Base-by-base conservation (phyloP, 1,284 basidiomycete genomes). In the Cryptococcus floricola region DNA sequence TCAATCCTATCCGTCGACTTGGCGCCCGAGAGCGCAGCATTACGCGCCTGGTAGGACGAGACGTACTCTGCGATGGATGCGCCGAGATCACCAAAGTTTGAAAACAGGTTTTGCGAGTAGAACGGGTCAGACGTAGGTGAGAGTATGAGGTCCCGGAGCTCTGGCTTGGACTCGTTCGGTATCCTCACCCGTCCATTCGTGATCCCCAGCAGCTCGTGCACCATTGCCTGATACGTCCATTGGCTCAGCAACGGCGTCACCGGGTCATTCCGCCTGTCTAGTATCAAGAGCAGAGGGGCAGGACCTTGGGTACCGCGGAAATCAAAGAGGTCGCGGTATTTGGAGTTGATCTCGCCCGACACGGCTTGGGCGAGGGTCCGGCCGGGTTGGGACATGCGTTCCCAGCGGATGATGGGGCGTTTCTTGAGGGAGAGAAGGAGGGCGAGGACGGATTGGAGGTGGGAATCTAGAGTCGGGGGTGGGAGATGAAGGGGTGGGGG, bases 211-310 rank as follows among this genome's bases (percentile, higher is more conserved):
- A 97, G 80, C 74, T 98, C 96, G 69, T 99, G 96, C 0, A 98
- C 95, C 95, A 98, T 98, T 1, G 96, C 96, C 75, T 98, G 95
- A 77, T 98, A 98, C 13, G 96, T 98, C 96, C 96, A 98, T 75
- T 97, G 96, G 1, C 91, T 90, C 28, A 99, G 81, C n/a, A 99
- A 78, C 4, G 96, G 96, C 0, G 96, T 98, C 14, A 98, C 92
- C 2, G 96, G 96, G 72, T 99, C 96, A 76, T 97, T 97, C 60
- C 95, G 81, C 54, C 96, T 84, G 78, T 99, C 96, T n/a, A 18
- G 50, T 8, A 84, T 78, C 18, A 84, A 67, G 7, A 84, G 68
- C n/a, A 83, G 63, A 4, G 82, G 82, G 9, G 78, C 67, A 1
- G 79, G 77, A 16, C 81, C 80, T 3, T 75, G 71, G 2, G 79